Evolutionary conservation across 305 asterid species (phyloP), one percentile per base, ranked within the genome.

Genomic region (Euphrasia arctica): DNA sequence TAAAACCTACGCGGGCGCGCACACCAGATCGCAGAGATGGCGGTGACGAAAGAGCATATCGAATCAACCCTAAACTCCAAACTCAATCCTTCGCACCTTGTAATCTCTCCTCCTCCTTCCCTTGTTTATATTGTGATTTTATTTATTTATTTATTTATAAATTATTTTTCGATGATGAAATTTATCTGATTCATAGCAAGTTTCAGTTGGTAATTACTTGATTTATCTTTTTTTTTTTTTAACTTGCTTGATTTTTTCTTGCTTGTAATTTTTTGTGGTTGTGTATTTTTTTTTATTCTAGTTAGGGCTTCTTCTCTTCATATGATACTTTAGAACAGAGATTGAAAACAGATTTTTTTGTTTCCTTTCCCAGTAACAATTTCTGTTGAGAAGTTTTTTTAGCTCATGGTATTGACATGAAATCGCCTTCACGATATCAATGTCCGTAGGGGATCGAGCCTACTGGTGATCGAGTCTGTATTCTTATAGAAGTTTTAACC

Each of bases 41-140:
- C 81, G 68, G 85, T 75, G 67, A 82, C 88, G 31, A 87, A 76
- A 80, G 88, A 84, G 68, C 88, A 81, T 58, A 79, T 85, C 67
- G 82, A 81, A 69, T 78, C 88, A 31, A 76, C 88, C 47, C 79
- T 87, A 1, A 79, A 75, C 5, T 63, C 79, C 28, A 79, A 81
- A 74, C 86, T 87, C 55, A 73, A 62, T 34, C 90, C 92, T 56
- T 73, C 83, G 72, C 85, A 81, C 70, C 85, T 87, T 61, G 92
- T 87, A 83, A 70, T 65, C 1, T 41, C 55, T 66, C 71, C 13
- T 22, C 13, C 12, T 3, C 9, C 28, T 22, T 60, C n/a, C 0
- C 48, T 2, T 48, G 36, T 1, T 0, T 18, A 2, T 67, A 15
- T 50, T 57, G 47, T 11, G 13, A 3, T 9, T 22, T 13, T 43